A percentile compares a stretch with the other conserved stretches of the same genome.
Conservation (phyloP, 768 basidiomycete genomes). For the Russula lepida region DNA sequence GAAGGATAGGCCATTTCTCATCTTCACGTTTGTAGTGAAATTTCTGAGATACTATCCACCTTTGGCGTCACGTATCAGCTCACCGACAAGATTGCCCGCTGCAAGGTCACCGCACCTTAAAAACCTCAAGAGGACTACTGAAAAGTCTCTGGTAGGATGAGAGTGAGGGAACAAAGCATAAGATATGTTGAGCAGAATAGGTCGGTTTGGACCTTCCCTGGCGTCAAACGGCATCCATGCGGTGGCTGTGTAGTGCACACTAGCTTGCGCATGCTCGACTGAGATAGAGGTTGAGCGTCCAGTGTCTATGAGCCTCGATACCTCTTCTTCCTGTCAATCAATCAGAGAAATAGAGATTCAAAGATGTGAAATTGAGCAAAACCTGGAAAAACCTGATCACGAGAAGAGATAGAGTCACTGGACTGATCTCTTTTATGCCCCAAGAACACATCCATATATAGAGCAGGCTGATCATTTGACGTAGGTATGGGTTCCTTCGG, state of each 20-base stretch:
- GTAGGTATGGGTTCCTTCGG: neutral
- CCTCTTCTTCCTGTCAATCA: conserved; percentile 4
- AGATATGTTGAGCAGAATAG: conserved; percentile 12
- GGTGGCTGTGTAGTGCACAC: conserved; percentile 1
- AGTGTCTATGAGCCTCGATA: neutral
- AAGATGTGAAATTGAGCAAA: neutral
- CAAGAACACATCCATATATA: conserved; percentile 21
- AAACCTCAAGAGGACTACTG: conserved; percentile 7
- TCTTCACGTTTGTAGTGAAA: conserved; percentile 2
- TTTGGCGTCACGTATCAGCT: neutral
- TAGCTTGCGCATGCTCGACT: conserved; percentile 4
- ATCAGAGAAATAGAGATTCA: neutral
- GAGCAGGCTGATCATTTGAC: neutral
- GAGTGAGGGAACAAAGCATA: conserved; percentile 1
- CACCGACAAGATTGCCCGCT: no score
- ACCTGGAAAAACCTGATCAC: conserved; percentile 20
- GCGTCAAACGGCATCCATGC: conserved; percentile 12
- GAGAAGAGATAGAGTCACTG: conserved; percentile 9
- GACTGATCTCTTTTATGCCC: conserved; percentile 12
- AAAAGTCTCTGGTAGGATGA: conserved; percentile 2
- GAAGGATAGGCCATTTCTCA: conserved; percentile 10
- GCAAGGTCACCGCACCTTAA: conserved; percentile 13
- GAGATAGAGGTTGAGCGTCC: neutral
- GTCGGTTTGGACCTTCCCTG: neutral
- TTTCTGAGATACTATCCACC: conserved; percentile 15